phyloP scores from a whole-genome alignment of 768 basidiomycete species.

The Lactarius sp. region DNA sequence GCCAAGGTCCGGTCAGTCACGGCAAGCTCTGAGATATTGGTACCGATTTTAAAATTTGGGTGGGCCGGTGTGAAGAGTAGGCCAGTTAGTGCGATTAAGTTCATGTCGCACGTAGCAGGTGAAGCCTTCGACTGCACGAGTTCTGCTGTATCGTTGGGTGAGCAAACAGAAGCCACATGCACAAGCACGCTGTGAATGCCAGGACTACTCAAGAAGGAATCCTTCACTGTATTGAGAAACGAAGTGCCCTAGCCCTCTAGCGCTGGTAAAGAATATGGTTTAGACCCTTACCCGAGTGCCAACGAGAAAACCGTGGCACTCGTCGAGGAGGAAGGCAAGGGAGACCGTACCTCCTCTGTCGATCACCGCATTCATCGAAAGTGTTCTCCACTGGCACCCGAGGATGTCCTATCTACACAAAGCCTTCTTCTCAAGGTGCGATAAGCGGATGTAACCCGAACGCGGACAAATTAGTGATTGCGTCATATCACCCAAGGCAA shows the following conservation, averaged over 20 bases:
- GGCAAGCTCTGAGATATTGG: not conserved
- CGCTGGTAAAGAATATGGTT: not conserved
- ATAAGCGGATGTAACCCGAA: not conserved
- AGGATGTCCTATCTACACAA: not conserved
- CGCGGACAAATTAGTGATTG: not conserved
- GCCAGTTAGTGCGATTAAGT: not conserved
- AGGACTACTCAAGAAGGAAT: no score
- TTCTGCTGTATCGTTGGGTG: not conserved
- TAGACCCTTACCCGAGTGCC: not conserved
- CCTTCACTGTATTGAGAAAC: no score
- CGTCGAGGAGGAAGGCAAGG: not conserved
- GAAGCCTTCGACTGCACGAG: not conserved
- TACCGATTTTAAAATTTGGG: not conserved
- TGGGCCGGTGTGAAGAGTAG: not conserved
- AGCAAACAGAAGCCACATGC: not conserved
- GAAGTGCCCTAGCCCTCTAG: not conserved
- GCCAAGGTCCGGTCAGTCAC: not conserved
- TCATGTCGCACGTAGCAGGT: not conserved
- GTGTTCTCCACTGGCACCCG: not conserved
- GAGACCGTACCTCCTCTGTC: not conserved
- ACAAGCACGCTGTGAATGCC: not conserved
- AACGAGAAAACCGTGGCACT: no score
- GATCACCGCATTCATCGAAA: not conserved
- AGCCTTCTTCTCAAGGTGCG: not conserved
- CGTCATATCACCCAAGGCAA: not conserved